These are phyloP conservation scores for Aspergillus sp. DNA, from an alignment of 2,329 filamentous ascomycete species.

Conservation along the genomic window DNA sequence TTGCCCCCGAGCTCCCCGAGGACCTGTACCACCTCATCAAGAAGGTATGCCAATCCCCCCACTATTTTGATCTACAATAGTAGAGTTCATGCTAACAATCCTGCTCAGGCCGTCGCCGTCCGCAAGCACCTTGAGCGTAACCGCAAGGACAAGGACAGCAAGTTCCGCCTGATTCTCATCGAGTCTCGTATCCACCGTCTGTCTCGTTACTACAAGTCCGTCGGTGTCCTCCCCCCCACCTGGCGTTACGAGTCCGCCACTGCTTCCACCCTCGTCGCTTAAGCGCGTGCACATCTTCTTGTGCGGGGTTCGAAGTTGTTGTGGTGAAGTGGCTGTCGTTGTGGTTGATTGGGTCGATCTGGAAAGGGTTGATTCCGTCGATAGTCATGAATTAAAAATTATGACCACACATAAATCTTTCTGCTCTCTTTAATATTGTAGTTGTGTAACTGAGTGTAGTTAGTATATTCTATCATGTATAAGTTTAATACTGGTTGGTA, in stretches of 20 bases:
- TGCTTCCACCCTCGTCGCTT: constrained; percentile 89
- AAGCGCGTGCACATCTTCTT: constrained; percentile 43
- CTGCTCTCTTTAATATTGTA: neutral
- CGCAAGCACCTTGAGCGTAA: constrained; percentile 99
- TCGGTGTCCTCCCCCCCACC: constrained; percentile 78
- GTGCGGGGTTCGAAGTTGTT: neutral
- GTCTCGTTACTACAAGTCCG: constrained; percentile 99
- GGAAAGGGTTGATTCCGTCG: neutral
- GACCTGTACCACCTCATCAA: constrained; percentile 99
- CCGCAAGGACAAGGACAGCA: constrained; percentile 99
- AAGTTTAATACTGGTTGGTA: neutral
- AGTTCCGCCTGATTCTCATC: constrained; percentile 99
- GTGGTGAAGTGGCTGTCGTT: neutral
- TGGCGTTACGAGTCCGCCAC: constrained; percentile 99
- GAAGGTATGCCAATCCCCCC: constrained; percentile 70
- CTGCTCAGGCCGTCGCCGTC: constrained; percentile 82
- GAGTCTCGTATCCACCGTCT: constrained; percentile 99
- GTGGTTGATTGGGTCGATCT: neutral
- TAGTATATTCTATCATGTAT: no score
- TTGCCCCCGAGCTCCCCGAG: constrained; percentile 97
- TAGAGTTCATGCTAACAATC: neutral
- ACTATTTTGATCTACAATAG: neutral
- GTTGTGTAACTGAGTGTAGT: no score
- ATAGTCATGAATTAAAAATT: neutral
- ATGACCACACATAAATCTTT: no score